A percentile compares a stretch with the other conserved stretches of the same genome.
Evolutionary conservation across 495 filamentous ascomycete species (phyloP).

Genomic region (Daldinia bambusicola): DNA sequence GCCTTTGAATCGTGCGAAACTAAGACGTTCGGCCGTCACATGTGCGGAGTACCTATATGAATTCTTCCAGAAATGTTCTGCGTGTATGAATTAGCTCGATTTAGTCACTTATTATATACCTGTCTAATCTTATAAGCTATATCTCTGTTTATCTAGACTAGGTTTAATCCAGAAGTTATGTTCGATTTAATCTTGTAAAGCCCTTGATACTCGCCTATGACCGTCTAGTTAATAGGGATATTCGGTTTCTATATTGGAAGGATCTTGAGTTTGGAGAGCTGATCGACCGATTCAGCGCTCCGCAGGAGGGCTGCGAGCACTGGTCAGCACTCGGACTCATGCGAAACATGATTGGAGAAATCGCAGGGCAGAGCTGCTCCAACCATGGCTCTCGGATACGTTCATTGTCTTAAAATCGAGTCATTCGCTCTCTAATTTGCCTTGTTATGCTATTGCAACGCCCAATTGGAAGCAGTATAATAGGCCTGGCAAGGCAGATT

Average conservation of each 20-base stretch:
- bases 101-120: neutral
- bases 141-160: neutral
- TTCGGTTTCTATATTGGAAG: neutral
- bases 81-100: neutral
- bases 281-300: constrained; percentile 5
- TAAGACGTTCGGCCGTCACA: neutral
- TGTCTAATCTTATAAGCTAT: no score
- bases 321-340: neutral
- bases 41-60: neutral
- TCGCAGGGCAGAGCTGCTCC: neutral
- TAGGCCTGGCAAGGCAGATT: neutral
- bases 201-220: neutral
- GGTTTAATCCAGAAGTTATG: neutral
- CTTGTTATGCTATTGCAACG: neutral
- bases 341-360: constrained; percentile 9
- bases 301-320: constrained; percentile 2
- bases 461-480: neutral
- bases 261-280: neutral
- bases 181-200: no score
- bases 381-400: neutral
- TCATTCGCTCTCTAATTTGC: neutral
- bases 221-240: neutral
- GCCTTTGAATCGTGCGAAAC: no score
- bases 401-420: neutral
- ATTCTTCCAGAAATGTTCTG: neutral